phyloP scores from a whole-genome alignment of 2,329 filamentous ascomycete genomes.

The Myrmaecium sp. region DNA sequence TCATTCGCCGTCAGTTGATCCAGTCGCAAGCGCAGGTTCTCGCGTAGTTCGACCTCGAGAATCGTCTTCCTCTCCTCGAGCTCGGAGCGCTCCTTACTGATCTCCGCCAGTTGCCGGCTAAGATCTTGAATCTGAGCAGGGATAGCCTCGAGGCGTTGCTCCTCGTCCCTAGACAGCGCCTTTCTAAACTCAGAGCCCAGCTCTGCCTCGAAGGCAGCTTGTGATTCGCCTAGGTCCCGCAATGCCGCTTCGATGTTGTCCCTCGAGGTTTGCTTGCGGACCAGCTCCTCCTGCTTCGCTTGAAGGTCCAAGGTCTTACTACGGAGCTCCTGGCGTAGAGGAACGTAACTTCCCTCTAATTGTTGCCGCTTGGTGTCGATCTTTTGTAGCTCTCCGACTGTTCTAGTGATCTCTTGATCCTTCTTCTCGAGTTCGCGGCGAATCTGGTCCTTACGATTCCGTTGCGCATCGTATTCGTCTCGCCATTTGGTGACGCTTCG shows the following conservation, averaged over 20 bases:
- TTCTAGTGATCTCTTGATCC: constrained; percentile 75
- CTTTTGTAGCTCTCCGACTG: constrained; percentile 72
- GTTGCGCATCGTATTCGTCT: constrained; percentile 52
- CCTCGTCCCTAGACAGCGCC: constrained; percentile 65
- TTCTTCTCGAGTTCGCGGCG: constrained; percentile 55
- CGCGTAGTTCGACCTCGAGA: constrained; percentile 73
- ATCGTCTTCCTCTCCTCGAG: constrained; percentile 67
- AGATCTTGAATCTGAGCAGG: constrained; percentile 54
- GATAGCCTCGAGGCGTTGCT: constrained; percentile 58
- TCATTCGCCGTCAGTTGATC: constrained; percentile 70
- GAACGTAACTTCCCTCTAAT: constrained; percentile 66
- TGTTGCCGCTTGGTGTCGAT: constrained; percentile 61
- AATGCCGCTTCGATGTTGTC: constrained; percentile 51
- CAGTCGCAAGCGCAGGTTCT: constrained; percentile 72
- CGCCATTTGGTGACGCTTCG: constrained; percentile 59
- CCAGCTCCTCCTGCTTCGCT: constrained; percentile 55
- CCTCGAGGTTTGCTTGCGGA: constrained; percentile 46
- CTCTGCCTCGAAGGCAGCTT: constrained; percentile 64
- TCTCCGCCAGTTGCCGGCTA: constrained; percentile 57
- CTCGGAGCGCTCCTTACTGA: constrained; percentile 56
- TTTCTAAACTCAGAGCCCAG: constrained; percentile 83
- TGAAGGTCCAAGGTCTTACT: constrained; percentile 60
- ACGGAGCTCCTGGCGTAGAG: constrained; percentile 59
- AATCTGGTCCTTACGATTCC: constrained; percentile 47
- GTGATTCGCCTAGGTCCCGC: constrained; percentile 47